phyloP scores from a whole-genome alignment of 228 moss, liverwort and hornwort species.

The Sphagnum magellanicum region DNA sequence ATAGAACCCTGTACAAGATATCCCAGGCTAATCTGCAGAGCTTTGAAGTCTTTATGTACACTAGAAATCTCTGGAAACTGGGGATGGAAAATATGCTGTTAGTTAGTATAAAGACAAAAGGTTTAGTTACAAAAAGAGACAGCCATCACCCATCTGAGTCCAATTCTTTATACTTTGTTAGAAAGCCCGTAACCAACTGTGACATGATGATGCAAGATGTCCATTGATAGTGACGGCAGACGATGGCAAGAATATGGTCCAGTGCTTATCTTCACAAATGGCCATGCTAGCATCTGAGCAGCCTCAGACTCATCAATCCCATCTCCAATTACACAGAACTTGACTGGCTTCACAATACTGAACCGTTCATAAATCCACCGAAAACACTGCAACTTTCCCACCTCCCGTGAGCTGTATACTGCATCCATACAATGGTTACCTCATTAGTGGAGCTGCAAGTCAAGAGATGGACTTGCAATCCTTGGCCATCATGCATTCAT shows the following conservation, averaged over 20 bases:
- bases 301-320: slow-evolving; percentile 53
- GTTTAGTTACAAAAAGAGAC: too few relatives aligned
- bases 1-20: too few relatives aligned
- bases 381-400: slow-evolving; percentile 52
- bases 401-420: slow-evolving; percentile 61
- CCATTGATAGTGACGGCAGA: slow-evolving; percentile 17
- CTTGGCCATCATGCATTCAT: too few relatives aligned
- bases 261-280: slow-evolving; percentile 29
- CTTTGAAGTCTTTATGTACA: too few relatives aligned
- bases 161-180: too few relatives aligned
- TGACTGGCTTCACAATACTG: not conserved
- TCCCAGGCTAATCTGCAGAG: too few relatives aligned
- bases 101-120: too few relatives aligned
- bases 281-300: slow-evolving; percentile 41
- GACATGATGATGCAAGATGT: slow-evolving; percentile 13
- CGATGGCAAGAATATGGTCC: slow-evolving; percentile 26
- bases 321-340: slow-evolving; percentile 47
- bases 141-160: too few relatives aligned
- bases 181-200: slow-evolving; percentile 6
- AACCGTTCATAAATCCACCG: slow-evolving; percentile 29
- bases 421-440: slow-evolving; percentile 7
- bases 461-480: slow-evolving; percentile 7
- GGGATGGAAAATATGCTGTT: too few relatives aligned
- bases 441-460: not conserved
- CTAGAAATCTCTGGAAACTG: too few relatives aligned